Evolutionary conservation across 2,329 filamentous ascomycete species (phyloP).

Genomic region (Claviceps digitariae): DNA sequence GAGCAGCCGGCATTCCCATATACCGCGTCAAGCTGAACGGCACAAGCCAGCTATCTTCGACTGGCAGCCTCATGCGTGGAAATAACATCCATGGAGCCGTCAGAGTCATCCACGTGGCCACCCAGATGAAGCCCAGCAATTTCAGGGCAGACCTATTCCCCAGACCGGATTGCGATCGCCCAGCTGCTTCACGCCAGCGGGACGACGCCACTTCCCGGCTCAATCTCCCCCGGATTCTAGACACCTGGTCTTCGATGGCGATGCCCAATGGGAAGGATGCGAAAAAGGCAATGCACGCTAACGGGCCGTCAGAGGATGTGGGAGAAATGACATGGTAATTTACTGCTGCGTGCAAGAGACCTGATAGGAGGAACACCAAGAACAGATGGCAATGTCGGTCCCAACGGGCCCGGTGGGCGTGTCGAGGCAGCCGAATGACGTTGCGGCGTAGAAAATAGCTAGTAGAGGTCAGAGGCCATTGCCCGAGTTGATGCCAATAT

Average conservation of each 20-base stretch:
- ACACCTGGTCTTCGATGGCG: background rate
- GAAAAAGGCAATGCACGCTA: background rate
- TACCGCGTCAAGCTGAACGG: background rate
- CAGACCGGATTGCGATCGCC: no score
- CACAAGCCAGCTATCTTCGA: background rate
- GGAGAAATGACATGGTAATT: background rate
- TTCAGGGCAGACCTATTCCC: background rate
- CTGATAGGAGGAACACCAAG: background rate
- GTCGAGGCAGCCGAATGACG: background rate
- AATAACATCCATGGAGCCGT: slow-evolving; percentile 1
- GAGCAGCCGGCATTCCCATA: background rate
- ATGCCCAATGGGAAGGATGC: background rate
- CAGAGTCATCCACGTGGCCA: background rate
- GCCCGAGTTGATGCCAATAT: background rate
- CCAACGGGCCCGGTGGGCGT: background rate
- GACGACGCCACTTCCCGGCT: background rate
- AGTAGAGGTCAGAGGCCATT: background rate
- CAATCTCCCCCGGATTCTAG: background rate
- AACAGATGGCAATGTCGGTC: background rate
- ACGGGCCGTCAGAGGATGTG: background rate
- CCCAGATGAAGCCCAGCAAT: background rate
- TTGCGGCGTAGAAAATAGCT: background rate
- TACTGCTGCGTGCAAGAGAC: background rate
- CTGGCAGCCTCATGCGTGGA: background rate
- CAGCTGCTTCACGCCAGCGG: background rate